Percentiles rank a stretch among this genome's conserved stretches.
Conservation (phyloP, 495 filamentous ascomycete species). For the Saxispiralis lemnorum region DNA sequence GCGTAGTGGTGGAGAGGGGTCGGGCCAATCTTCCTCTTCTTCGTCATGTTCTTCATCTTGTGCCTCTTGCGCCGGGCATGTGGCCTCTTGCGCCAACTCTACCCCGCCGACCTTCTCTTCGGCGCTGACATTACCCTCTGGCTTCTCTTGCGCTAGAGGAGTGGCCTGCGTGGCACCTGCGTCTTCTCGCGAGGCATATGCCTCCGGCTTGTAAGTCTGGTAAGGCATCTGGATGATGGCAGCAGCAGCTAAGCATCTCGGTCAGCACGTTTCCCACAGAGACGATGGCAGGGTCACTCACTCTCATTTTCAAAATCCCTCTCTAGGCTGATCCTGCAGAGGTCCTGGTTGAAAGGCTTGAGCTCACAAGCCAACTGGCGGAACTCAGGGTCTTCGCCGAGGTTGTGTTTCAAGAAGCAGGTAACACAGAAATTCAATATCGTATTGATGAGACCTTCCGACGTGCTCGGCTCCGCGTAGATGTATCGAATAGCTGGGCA, state of each 20-base stretch:
- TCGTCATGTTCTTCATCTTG: no score
- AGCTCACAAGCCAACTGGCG: conserved; percentile 13
- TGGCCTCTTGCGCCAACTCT: no score
- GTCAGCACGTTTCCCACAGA: not conserved
- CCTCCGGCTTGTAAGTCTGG: not conserved
- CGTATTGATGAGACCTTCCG: conserved; percentile 15
- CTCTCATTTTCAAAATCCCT: conserved; percentile 20
- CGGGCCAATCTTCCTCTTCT: no score
- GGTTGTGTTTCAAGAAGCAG: conserved; percentile 17
- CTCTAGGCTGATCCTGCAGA: conserved; percentile 16
- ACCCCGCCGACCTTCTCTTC: no score
- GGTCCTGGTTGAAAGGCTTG: conserved; percentile 18
- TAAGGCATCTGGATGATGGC: conserved; percentile 15
- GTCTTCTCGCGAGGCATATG: conserved; percentile 7
- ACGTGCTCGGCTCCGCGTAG: conserved; percentile 15
- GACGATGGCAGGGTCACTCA: conserved; percentile 6
- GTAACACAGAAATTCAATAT: conserved; percentile 22
- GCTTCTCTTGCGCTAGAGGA: no score
- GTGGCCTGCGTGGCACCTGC: not conserved
- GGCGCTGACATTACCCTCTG: no score
- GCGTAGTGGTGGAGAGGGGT: no score
- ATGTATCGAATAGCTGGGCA: conserved; percentile 19
- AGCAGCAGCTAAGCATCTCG: conserved; percentile 1
- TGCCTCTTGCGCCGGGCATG: no score
- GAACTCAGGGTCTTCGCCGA: conserved; percentile 17